Evolutionary conservation across 2,329 filamentous ascomycete species (phyloP), one percentile per base, ranked within the genome.

Genomic region (Apiospora kogelbergensis): DNA sequence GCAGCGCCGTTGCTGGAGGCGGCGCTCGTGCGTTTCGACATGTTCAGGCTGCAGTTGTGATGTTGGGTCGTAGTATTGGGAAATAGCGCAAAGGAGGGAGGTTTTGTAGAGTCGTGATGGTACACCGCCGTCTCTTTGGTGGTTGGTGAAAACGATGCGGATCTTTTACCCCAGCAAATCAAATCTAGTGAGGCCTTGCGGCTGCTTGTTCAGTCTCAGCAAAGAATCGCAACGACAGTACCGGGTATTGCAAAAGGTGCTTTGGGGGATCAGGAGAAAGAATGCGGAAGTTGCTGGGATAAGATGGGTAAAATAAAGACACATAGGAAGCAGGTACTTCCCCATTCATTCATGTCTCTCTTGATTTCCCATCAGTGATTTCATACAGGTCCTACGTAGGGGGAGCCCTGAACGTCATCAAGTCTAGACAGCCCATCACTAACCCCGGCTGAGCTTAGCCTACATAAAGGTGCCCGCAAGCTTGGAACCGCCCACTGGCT

Each of bases 21-120:
- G 71, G 77, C 79, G 78, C 83, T 83, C 70, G 81, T 85, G 84
- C 90, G 83, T 83, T 89, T 90, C 71, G 90, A 91, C 90, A 92
- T 92, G 76, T 57, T 80, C 68, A 66, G 67, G 44, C 44, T 30
- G 26, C 6, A 15, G n/a, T 37, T 37, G 20, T 4, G 33, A n/a
- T 42, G 41, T 15, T 11, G 24, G 42, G n/a, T 42, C 41, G 37
- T 65, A n/a, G 37, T 26, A 44, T 65, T n/a, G n/a, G 15, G 37
- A 65, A 65, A 65, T 41, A 26, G 63, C 22, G 63, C n/a, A 41
- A 65, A 30, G n/a, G 40, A 2, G 37, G 10, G 37, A 30, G 5
- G 63, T 17, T 26, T 42, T 17, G 37, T 44, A 41, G 63, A 65
- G 37, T 44, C 37, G 37, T 65, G 63, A 24, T 65, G 63, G 63